Conservation (phyloP, 1,284 basidiomycete genomes). For the Afroboletus lepidellus region DNA sequence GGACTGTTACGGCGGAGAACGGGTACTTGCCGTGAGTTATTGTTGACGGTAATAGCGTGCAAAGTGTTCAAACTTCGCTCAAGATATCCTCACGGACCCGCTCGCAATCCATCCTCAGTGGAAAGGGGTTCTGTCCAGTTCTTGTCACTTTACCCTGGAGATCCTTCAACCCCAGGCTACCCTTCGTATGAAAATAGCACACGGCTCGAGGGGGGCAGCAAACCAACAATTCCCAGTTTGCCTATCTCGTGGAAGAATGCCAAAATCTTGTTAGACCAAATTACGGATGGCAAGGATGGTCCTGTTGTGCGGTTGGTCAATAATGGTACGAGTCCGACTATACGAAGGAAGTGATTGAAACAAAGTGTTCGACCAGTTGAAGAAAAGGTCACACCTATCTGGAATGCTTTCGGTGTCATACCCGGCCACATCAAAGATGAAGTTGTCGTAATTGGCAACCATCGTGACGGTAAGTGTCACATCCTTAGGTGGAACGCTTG, state of each 20-base stretch:
- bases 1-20: conserved; percentile 62
- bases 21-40: conserved; percentile 49
- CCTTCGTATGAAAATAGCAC: conserved; percentile 76
- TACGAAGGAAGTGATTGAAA: conserved; percentile 5
- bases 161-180: conserved; percentile 68
- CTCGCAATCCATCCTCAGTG: conserved; percentile 65
- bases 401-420: conserved; percentile 75
- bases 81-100: conserved; percentile 68
- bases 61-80: not conserved
- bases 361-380: conserved; percentile 38
- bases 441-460: conserved; percentile 73
- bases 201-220: conserved; percentile 53
- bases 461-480: conserved; percentile 59
- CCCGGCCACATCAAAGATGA: conserved; percentile 76
- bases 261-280: conserved; percentile 45
- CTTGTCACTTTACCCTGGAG: conserved; percentile 65
- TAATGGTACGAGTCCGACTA: conserved; percentile 36
- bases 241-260: conserved; percentile 58
- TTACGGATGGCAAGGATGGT: conserved; percentile 35
- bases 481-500: not conserved
- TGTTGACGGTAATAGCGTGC: conserved; percentile 4
- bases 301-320: conserved; percentile 46
- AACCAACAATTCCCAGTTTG: conserved; percentile 69
- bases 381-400: conserved; percentile 45
- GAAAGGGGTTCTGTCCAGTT: conserved; percentile 79